Percentiles rank a stretch among this genome's conserved stretches.
These are phyloP conservation scores for Hypoxylon crocopeplum DNA, from an alignment of 495 filamentous ascomycete species.

Conservation along the genomic window DNA sequence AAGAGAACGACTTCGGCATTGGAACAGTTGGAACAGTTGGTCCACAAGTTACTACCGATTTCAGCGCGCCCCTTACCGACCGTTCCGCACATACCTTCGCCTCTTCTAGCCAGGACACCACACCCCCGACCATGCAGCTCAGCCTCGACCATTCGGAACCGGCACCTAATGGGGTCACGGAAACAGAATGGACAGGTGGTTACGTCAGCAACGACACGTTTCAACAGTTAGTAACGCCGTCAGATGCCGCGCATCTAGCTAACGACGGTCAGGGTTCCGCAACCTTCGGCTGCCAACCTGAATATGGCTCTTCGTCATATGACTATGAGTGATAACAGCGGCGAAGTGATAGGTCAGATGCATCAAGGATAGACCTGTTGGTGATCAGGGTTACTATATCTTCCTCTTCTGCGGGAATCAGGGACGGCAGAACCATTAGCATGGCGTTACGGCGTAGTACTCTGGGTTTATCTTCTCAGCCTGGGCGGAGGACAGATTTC, in stretches of 20 bases:
- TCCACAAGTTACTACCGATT: background rate
- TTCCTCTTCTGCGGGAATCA: background rate
- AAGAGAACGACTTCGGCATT: background rate
- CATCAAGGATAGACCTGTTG: background rate
- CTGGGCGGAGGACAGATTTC: too few species aligned
- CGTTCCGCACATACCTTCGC: background rate
- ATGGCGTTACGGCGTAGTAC: background rate
- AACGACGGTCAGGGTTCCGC: background rate
- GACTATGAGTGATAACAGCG: background rate
- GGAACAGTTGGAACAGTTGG: too few species aligned
- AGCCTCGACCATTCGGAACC: slow-evolving; percentile 6
- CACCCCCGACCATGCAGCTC: slow-evolving; percentile 5
- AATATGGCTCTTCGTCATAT: background rate
- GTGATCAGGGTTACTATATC: background rate
- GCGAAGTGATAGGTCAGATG: background rate
- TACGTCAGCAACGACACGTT: slow-evolving; percentile 5
- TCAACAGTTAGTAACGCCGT: slow-evolving; percentile 5
- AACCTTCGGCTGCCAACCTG: background rate
- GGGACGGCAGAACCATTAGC: background rate
- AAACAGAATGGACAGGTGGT: slow-evolving; percentile 11
- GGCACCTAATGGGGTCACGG: background rate
- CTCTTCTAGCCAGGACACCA: slow-evolving; percentile 5
- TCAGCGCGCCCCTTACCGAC: slow-evolving; percentile 6
- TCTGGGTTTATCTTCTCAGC: too few species aligned
- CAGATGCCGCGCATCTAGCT: background rate